Evolutionary conservation across 176 grass and related monocot genomes (phyloP).

Genomic region (Juncus inflexus): DNA sequence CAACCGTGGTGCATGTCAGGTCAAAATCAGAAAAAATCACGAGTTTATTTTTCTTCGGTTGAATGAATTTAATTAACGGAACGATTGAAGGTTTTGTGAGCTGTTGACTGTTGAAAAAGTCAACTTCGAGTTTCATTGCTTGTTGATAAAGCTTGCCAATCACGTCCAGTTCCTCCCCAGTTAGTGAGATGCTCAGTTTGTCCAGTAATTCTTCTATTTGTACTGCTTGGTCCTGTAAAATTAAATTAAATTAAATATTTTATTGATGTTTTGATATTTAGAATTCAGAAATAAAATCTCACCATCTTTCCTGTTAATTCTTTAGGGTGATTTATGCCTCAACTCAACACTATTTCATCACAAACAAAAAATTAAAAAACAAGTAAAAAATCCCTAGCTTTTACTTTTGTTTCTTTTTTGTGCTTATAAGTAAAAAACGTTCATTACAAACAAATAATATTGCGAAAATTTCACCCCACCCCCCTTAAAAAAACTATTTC

Average conservation of each 20-base stretch:
- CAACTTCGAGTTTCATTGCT: conserved; percentile 86
- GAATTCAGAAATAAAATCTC: background rate
- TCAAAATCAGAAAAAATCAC: conserved; percentile 95
- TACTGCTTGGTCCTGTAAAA: conserved; percentile 50
- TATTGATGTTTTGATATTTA: background rate
- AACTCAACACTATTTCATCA: background rate
- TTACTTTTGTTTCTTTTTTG: too few species aligned
- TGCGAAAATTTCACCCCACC: too few species aligned
- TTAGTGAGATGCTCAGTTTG: conserved; percentile 83
- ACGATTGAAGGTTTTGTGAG: conserved; percentile 50
- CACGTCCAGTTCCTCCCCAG: conserved; percentile 85
- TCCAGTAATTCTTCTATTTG: conserved; percentile 95
- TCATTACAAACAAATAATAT: too few species aligned
- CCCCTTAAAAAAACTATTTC: conserved; percentile 5
- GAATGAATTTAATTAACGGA: conserved; percentile 71
- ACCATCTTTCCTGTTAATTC: background rate
- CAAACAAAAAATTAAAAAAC: conserved; percentile 6
- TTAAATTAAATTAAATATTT: background rate
- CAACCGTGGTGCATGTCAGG: conserved; percentile 85
- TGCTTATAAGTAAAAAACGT: too few species aligned
- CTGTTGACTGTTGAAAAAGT: conserved; percentile 59
- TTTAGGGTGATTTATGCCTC: background rate
- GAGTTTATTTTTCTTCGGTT: conserved; percentile 50
- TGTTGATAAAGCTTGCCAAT: conserved; percentile 81
- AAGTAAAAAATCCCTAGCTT: background rate